Evolutionary conservation across 106 monocot genomes (phyloP).

Genomic region (Dendrobium catenatum): DNA sequence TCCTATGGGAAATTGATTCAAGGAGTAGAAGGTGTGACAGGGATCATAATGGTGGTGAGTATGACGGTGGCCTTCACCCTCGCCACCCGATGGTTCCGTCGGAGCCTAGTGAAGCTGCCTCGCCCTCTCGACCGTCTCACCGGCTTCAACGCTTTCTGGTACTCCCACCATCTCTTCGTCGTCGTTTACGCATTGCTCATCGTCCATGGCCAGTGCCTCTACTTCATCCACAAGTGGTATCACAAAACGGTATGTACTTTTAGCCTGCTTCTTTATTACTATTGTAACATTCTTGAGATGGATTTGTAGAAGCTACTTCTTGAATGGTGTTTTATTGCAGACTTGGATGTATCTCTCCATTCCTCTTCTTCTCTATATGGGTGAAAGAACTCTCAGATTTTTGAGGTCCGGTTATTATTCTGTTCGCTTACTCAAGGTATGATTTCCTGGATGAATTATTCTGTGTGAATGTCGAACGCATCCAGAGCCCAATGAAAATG

Average conservation of each 20-base stretch:
- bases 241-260: constrained; percentile 62
- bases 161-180: constrained; percentile 81
- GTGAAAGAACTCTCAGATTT: constrained; percentile 63
- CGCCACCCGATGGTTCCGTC: constrained; percentile 80
- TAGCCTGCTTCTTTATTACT: background rate
- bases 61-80: constrained; percentile 76
- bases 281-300: background rate
- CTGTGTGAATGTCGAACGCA: too few relatives aligned
- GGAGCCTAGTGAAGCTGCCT: constrained; percentile 69
- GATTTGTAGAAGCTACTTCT: background rate
- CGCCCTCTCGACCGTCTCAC: constrained; percentile 63
- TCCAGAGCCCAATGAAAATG: too few relatives aligned
- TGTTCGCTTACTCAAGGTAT: constrained; percentile 75
- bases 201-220: constrained; percentile 63
- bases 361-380: constrained; percentile 66
- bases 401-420: constrained; percentile 73
- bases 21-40: constrained; percentile 69
- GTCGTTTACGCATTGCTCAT: constrained; percentile 68
- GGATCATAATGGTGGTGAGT: constrained; percentile 63
- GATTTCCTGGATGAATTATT: too few relatives aligned
- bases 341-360: constrained; percentile 91
- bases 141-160: constrained; percentile 98
- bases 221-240: constrained; percentile 57
- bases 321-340: constrained; percentile 22
- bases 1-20: constrained; percentile 36